Evolutionary conservation across 805 yeast genomes (phyloP).

Genomic region (Metschnikowia kofuensis): DNA sequence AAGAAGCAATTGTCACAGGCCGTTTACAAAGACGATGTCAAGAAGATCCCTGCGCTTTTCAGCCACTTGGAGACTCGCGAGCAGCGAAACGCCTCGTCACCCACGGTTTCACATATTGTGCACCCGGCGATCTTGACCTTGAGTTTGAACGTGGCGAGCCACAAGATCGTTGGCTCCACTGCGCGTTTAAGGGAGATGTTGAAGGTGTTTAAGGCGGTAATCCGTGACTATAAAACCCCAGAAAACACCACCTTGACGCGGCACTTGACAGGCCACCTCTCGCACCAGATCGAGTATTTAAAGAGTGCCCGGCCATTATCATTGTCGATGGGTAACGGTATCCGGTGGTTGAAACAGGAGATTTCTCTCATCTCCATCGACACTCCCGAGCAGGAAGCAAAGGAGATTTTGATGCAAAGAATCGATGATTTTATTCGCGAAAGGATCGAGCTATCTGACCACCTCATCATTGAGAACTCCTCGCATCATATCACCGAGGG

Average conservation of each 20-base stretch:
- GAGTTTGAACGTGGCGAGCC: slow-evolving; percentile 77
- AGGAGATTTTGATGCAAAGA: slow-evolving; percentile 54
- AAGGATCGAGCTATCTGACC: slow-evolving; percentile 78
- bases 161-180: slow-evolving; percentile 85
- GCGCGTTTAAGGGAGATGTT: slow-evolving; percentile 84
- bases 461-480: slow-evolving; percentile 78
- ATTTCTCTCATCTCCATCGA: slow-evolving; percentile 81
- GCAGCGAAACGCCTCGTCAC: slow-evolving; percentile 60
- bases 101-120: slow-evolving; percentile 61
- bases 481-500: slow-evolving; percentile 71
- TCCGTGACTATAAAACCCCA: slow-evolving; percentile 80
- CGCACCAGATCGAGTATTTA: slow-evolving; percentile 89
- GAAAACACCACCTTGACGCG: slow-evolving; percentile 80
- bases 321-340: slow-evolving; percentile 96
- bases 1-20: slow-evolving; percentile 55
- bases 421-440: slow-evolving; percentile 84
- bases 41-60: slow-evolving; percentile 62
- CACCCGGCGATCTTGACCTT: slow-evolving; percentile 83
- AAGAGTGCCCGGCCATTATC: slow-evolving; percentile 89
- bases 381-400: slow-evolving; percentile 64
- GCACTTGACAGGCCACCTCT: slow-evolving; percentile 80
- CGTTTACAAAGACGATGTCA: slow-evolving; percentile 40
- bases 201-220: slow-evolving; percentile 76
- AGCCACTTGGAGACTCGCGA: slow-evolving; percentile 79
- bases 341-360: slow-evolving; percentile 94